These are phyloP conservation scores for Bryopsis sp. DNA, from an alignment of 139 green algal genomes.

Conservation along the genomic window DNA sequence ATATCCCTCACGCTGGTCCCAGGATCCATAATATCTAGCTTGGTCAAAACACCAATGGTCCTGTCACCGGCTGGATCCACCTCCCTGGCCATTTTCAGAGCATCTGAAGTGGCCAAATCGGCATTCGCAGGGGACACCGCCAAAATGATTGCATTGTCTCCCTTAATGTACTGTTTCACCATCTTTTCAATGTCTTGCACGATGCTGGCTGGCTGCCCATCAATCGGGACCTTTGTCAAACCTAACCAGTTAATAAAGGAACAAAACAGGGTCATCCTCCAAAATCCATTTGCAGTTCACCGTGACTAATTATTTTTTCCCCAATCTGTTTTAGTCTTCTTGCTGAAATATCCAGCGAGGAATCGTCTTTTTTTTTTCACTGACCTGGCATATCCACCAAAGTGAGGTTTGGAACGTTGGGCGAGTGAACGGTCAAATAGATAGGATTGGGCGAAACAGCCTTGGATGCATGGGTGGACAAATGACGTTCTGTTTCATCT, in stretches of 20 bases:
- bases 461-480: conserved; percentile 36
- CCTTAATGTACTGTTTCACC: conserved; percentile 84
- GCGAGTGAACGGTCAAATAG: conserved; percentile 83
- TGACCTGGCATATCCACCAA: conserved; percentile 92
- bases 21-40: conserved; percentile 98
- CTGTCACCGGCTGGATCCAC: conserved; percentile 64
- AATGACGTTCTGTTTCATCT: conserved; percentile 75
- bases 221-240: conserved; percentile 93
- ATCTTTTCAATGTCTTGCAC: conserved; percentile 92
- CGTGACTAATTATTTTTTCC: too few relatives aligned
- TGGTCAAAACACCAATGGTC: conserved; percentile 68
- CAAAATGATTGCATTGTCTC: conserved; percentile 79
- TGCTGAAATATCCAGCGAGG: too few relatives aligned
- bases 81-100: conserved; percentile 80
- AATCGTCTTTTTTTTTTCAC: too few relatives aligned
- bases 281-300: too few relatives aligned
- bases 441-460: conserved; percentile 88
- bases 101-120: conserved; percentile 90
- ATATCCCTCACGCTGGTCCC: conserved; percentile 79
- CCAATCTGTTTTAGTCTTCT: too few relatives aligned
- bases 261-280: too few relatives aligned
- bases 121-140: conserved; percentile 93
- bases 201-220: conserved; percentile 88
- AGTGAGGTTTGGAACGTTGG: conserved; percentile 84
- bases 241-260: conserved; percentile 44